phyloP scores from a whole-genome alignment of 345 rosid species.

The Excoecaria cochinchinensis region DNA sequence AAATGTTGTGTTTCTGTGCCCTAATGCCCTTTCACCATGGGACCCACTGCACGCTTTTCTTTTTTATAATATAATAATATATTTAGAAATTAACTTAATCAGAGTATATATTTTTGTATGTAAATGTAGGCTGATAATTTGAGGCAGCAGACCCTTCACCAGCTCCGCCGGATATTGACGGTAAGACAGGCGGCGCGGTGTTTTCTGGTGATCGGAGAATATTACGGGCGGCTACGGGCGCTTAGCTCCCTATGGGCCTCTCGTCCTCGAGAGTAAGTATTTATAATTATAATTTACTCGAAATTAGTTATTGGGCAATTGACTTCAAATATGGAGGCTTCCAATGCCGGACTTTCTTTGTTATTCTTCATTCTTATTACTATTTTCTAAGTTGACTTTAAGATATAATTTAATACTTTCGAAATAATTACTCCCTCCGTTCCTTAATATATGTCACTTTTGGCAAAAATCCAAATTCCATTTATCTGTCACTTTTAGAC shows the following conservation, averaged over 20 bases:
- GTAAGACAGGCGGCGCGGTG: slow-evolving; percentile 84
- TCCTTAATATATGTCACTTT: no score
- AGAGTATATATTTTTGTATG: background rate
- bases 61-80: background rate
- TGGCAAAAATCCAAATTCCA: no score
- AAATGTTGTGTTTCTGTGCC: slow-evolving; percentile 23
- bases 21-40: slow-evolving; percentile 22
- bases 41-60: slow-evolving; percentile 20
- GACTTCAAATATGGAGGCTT: background rate
- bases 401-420: no score
- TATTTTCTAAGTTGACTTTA: background rate
- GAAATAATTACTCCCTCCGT: no score
- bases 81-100: background rate
- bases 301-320: background rate
- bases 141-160: slow-evolving; percentile 94
- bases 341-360: no score
- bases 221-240: slow-evolving; percentile 78
- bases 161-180: slow-evolving; percentile 68
- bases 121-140: slow-evolving; percentile 76
- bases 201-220: slow-evolving; percentile 88
- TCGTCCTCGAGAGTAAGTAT: slow-evolving; percentile 84
- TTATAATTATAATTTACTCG: no score
- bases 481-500: no score
- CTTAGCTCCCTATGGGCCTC: slow-evolving; percentile 88
- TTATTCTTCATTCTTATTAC: no score